phyloP scores from a whole-genome alignment of 768 basidiomycete species.

The Pleurotus platypus region DNA sequence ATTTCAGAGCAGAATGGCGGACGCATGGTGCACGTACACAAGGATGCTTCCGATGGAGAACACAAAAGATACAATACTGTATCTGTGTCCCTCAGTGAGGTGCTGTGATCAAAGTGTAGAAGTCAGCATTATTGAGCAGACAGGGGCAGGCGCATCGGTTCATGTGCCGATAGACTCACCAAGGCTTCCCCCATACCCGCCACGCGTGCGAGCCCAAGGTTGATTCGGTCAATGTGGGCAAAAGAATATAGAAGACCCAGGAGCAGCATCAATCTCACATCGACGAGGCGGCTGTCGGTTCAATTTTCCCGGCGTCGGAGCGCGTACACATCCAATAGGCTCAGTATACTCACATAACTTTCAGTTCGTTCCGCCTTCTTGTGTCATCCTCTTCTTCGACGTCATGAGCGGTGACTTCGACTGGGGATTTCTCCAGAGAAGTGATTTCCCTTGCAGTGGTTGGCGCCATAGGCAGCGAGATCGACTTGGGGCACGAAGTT shows the following conservation, averaged over 20 bases:
- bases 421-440: no score
- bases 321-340: no score
- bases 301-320: no score
- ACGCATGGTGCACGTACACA: slow-evolving; percentile 28
- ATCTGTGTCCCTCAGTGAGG: slow-evolving; percentile 34
- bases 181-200: slow-evolving; percentile 38
- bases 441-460: no score
- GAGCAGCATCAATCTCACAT: slow-evolving; percentile 35
- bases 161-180: slow-evolving; percentile 18
- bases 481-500: no score
- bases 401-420: no score
- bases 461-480: no score
- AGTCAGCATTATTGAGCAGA: slow-evolving; percentile 5
- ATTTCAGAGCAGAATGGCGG: not conserved
- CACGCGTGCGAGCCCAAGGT: slow-evolving; percentile 37
- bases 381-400: no score
- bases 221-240: slow-evolving; percentile 36
- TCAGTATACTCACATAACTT: no score
- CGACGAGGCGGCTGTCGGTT: slow-evolving; percentile 30
- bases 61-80: slow-evolving; percentile 40
- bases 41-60: slow-evolving; percentile 48
- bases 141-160: not conserved
- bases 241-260: slow-evolving; percentile 35
- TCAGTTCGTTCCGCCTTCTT: no score
- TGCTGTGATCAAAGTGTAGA: slow-evolving; percentile 19